Base-by-base conservation (phyloP, 83 land plant genomes). In the Thuja plicata region DNA sequence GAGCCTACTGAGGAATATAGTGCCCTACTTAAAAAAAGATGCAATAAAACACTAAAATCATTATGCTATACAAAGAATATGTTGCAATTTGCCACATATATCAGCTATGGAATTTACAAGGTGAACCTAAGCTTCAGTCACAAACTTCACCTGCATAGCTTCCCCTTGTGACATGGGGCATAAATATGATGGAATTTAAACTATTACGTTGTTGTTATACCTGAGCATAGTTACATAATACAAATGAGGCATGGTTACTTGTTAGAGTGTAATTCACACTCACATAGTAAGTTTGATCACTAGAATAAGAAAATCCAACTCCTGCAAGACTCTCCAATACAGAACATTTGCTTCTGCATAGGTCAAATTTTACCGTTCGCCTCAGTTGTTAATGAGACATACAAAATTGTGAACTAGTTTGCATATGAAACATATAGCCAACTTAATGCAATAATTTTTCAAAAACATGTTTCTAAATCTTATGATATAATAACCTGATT, bases 71-170 rank as follows among this genome's bases (percentile, higher is more conserved):
- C n/a, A n/a, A n/a, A n/a, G n/a, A n/a, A n/a, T n/a, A n/a, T n/a
- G n/a, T n/a, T n/a, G n/a, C n/a, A n/a, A n/a, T n/a, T n/a, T n/a
- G n/a, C n/a, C n/a, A n/a, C n/a, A n/a, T n/a, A n/a, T n/a, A n/a
- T n/a, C n/a, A n/a, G n/a, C n/a, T n/a, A n/a, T n/a, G n/a, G n/a
- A n/a, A n/a, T n/a, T n/a, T n/a, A n/a, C n/a, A n/a, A n/a, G n/a
- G n/a, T n/a, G n/a, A n/a, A n/a, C n/a, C n/a, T n/a, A n/a, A n/a
- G n/a, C 27, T 45, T 43, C 48, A 45, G 19, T 81, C 82, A 37
- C 32, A 81, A 45, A 81, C 46, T 40, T 48, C 24, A 89, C 90
- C 90, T 89, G 90, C 90, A 86, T 89, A 89, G 38, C 90, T 89
- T 55, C 87, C 90, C 74, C 90, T 89, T 41, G 90, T 89, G 30